These are phyloP conservation scores for Botrytis aclada DNA, from an alignment of 2,329 filamentous ascomycete species.

Conservation along the genomic window DNA sequence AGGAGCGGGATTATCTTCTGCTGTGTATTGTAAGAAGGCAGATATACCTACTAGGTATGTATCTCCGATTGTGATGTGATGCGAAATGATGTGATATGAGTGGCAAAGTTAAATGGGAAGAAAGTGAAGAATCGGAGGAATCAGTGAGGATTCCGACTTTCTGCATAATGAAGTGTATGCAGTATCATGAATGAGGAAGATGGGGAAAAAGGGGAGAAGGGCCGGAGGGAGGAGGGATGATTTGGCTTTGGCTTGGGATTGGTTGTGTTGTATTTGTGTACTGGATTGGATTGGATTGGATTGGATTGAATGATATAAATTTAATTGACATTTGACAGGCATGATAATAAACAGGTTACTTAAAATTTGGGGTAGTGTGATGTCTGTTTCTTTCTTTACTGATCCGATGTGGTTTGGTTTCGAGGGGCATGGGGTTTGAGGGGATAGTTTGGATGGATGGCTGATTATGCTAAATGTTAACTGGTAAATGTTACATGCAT, in stretches of 20 bases:
- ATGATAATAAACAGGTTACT: background rate
- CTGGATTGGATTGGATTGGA: background rate
- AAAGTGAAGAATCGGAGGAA: background rate
- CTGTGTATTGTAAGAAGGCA: background rate
- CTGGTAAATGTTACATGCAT: too few species aligned
- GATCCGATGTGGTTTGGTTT: background rate
- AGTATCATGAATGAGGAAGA: background rate
- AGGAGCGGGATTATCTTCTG: background rate
- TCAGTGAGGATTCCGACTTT: slow-evolving; percentile 2
- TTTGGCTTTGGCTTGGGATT: background rate
- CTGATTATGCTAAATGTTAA: background rate
- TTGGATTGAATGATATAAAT: background rate
- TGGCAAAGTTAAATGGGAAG: background rate
- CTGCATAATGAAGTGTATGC: slow-evolving; percentile 17
- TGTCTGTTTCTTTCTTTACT: background rate
- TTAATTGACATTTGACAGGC: background rate
- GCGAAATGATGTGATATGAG: background rate
- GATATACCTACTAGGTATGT: background rate
- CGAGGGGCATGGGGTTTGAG: too few species aligned
- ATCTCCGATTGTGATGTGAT: background rate
- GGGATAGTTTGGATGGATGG: background rate
- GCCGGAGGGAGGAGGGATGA: background rate
- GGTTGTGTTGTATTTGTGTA: background rate
- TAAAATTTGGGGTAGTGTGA: background rate
- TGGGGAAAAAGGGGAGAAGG: background rate